Evolutionary conservation across 148 eudicot species (phyloP), one percentile per base, ranked within the genome.

Genomic region (Simmondsia chinensis): DNA sequence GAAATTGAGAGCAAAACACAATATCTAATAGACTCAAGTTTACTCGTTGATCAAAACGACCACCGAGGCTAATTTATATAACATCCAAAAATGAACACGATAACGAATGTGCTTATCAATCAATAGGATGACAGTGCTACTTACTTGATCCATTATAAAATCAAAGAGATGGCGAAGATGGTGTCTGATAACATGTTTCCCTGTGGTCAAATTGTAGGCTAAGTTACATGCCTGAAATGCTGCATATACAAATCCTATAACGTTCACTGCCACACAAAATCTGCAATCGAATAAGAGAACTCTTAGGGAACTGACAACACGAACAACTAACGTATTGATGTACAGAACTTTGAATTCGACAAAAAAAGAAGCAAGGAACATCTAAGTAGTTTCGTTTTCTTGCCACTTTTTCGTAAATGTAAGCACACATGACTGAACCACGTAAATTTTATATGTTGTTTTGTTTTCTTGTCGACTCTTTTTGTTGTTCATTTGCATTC

Each of bases 71-170:
- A n/a, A n/a, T n/a, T n/a, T n/a, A n/a, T n/a, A n/a, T n/a, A n/a
- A n/a, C n/a, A n/a, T 26, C 15, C 37, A n/a, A 36, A 7, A 5
- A 36, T 5, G 40, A 14, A 13, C 16, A 6, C 2, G 16, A 36
- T 36, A 36, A 36, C n/a, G 5, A n/a, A 4, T 15, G 7, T 15
- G 6, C 20, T 38, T 38, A 7, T 38, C 40, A 13, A 33, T 7
- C n/a, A 36, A 12, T 13, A 36, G 16, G 6, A 33, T 8, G 28
- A 35, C 8, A 10, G 4, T 44, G 5, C 20, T 35, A 59, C 76
- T 82, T 74, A 67, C 97, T 95, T 89, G 97, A 67, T 89, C 97
- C 77, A 78, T 71, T 21, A 71, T 13, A 45, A 89, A 89, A 53
- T 64, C 79, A 30, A 89, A 89, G 37, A 68, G 82, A 64, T 52